Evolutionary conservation across 768 basidiomycete genomes (phyloP).

Genomic region (Suillus tomentosus): DNA sequence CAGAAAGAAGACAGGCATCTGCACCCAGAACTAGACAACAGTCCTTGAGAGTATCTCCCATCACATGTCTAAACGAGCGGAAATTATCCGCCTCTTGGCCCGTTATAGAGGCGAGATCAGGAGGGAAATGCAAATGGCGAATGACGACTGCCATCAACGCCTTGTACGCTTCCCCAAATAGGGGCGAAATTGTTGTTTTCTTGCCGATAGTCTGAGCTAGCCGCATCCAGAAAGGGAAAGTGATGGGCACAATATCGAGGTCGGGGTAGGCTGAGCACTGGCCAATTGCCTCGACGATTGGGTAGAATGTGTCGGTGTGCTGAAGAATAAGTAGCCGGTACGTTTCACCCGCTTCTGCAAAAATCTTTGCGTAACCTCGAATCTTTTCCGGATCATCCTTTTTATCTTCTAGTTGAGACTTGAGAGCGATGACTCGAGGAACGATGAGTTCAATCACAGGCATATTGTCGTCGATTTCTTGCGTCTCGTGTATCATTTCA

Average conservation of each 20-base stretch:
- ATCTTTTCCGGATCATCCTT: slow-evolving; percentile 86
- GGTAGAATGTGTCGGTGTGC: slow-evolving; percentile 91
- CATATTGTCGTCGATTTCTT: slow-evolving; percentile 95
- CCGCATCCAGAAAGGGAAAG: slow-evolving; percentile 98
- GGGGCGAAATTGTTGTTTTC: slow-evolving; percentile 65
- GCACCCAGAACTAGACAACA: slow-evolving; percentile 94
- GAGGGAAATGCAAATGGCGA: slow-evolving; percentile 87
- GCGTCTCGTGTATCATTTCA: slow-evolving; percentile 96
- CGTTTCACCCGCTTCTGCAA: slow-evolving; percentile 97
- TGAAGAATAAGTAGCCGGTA: slow-evolving; percentile 87
- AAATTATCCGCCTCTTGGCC: slow-evolving; percentile 93
- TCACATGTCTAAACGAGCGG: slow-evolving; percentile 92
- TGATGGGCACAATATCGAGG: slow-evolving; percentile 95
- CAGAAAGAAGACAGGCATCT: slow-evolving; percentile 75
- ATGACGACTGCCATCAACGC: slow-evolving; percentile 86
- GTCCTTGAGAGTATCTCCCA: slow-evolving; percentile 99
- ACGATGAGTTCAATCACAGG: slow-evolving; percentile 84
- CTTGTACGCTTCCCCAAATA: slow-evolving; percentile 82
- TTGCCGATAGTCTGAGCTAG: slow-evolving; percentile 90
- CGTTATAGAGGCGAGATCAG: slow-evolving; percentile 61
- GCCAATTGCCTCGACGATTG: slow-evolving; percentile 92
- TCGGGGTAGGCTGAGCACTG: slow-evolving; percentile 91
- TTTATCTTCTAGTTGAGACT: slow-evolving; percentile 56
- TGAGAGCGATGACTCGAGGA: slow-evolving; percentile 79
- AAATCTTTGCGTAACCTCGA: slow-evolving; percentile 86